Conservation (phyloP, 2,329 filamentous ascomycete species). For the Aspergillus sp. region DNA sequence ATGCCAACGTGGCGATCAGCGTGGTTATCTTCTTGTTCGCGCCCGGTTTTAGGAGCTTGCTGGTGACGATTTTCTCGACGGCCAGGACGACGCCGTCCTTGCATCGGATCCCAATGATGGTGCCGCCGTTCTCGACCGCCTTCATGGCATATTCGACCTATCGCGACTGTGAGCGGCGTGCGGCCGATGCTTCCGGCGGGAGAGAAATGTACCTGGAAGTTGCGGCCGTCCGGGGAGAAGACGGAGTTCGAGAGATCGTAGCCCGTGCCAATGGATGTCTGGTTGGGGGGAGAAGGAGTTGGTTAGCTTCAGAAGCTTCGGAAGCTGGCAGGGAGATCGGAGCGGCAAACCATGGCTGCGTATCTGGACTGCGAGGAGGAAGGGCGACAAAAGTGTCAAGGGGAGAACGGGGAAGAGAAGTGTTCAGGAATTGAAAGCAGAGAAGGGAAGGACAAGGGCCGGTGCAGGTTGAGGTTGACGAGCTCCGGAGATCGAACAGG, state of each 20-base stretch:
- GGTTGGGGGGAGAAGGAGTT: conserved; percentile 1
- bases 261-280: conserved; percentile 99
- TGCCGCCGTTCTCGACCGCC: conserved; percentile 96
- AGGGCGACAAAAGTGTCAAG: no score
- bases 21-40: conserved; percentile 97
- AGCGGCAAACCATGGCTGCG: conserved; percentile 14
- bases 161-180: conserved; percentile 9
- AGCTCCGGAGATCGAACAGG: no score
- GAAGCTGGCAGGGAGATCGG: conserved; percentile 1
- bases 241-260: conserved; percentile 99
- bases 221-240: conserved; percentile 97
- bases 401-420: no score
- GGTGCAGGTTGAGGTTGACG: no score
- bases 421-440: no score
- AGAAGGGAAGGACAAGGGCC: no score
- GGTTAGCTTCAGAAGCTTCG: conserved; percentile 8
- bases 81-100: conserved; percentile 95
- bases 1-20: conserved; percentile 89
- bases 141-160: conserved; percentile 92
- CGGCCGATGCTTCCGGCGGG: background rate
- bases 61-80: conserved; percentile 90
- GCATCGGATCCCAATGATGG: conserved; percentile 89
- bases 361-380: no score
- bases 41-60: conserved; percentile 87
- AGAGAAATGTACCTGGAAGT: conserved; percentile 66